These are phyloP conservation scores for Sclerotinia minor DNA, from an alignment of 2,329 filamentous ascomycete genomes.

Conservation along the genomic window DNA sequence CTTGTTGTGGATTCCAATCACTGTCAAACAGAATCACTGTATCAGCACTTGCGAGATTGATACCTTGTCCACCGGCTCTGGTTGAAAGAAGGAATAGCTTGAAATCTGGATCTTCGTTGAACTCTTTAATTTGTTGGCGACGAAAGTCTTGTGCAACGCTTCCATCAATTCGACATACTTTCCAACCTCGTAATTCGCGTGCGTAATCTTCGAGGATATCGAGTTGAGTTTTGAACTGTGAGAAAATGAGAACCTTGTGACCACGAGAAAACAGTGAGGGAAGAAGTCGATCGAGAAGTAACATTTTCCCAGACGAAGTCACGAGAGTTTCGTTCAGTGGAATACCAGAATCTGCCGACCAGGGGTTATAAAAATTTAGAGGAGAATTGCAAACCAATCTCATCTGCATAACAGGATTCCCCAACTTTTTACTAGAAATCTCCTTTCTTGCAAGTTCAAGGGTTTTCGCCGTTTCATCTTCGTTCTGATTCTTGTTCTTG, in stretches of 20 bases:
- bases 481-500: conserved; percentile 43
- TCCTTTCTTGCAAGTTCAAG: conserved; percentile 80
- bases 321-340: conserved; percentile 78
- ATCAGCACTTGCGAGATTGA: conserved; percentile 88
- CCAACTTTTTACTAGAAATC: conserved; percentile 86
- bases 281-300: conserved; percentile 84
- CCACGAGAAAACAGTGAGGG: conserved; percentile 69
- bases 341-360: conserved; percentile 59
- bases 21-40: conserved; percentile 90
- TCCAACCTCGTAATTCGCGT: conserved; percentile 72
- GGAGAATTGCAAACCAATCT: conserved; percentile 90
- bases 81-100: conserved; percentile 88
- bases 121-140: conserved; percentile 68
- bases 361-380: conserved; percentile 96
- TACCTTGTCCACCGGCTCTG: conserved; percentile 88
- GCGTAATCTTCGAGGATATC: conserved; percentile 91
- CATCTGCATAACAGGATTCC: conserved; percentile 89
- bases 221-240: conserved; percentile 92
- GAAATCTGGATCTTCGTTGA: conserved; percentile 64
- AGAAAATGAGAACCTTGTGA: conserved; percentile 95
- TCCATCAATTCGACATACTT: conserved; percentile 87
- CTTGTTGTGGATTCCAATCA: conserved; percentile 95
- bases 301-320: conserved; percentile 91
- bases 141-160: conserved; percentile 74
- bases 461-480: conserved; percentile 67